Percentiles rank a stretch among this genome's conserved stretches.
These are phyloP conservation scores for Euphrasia arctica DNA, from an alignment of 305 asterid species.

Conservation along the genomic window DNA sequence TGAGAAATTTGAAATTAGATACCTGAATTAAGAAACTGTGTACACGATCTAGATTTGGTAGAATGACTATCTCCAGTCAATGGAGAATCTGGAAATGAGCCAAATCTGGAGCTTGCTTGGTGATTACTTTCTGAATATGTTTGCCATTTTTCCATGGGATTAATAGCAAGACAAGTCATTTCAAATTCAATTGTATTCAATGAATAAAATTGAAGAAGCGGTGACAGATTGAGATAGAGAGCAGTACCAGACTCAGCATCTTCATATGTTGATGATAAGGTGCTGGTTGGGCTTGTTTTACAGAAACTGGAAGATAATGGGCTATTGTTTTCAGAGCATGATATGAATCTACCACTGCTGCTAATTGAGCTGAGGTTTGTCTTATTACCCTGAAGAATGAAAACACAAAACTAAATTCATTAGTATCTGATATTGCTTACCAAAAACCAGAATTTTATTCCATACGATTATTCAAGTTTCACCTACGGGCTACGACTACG, in stretches of 20 bases:
- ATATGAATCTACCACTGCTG: conserved; percentile 43
- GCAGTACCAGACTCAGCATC: conserved; percentile 76
- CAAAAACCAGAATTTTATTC: conserved; percentile 18
- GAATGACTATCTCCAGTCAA: conserved; percentile 44
- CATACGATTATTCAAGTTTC: conserved; percentile 11
- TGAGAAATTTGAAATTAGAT: conserved; percentile 23
- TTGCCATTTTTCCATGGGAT: conserved; percentile 16
- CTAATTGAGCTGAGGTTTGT: conserved; percentile 42
- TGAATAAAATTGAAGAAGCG: not conserved
- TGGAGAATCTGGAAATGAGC: conserved; percentile 54
- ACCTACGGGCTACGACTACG: conserved; percentile 15
- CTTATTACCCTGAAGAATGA: conserved; percentile 67
- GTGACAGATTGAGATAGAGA: conserved; percentile 23
- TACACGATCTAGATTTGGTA: conserved; percentile 48
- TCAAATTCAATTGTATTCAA: conserved; percentile 5
- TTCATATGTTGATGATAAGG: conserved; percentile 75
- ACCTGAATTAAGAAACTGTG: conserved; percentile 54
- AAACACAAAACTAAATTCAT: conserved; percentile 6
- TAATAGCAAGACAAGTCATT: conserved; percentile 20
- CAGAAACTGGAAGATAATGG: conserved; percentile 50
- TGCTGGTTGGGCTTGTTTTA: conserved; percentile 81
- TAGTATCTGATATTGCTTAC: conserved; percentile 6
- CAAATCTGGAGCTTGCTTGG: conserved; percentile 54
- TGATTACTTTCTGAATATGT: conserved; percentile 56
- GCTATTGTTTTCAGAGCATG: conserved; percentile 64